Evolutionary conservation across 352 stramenopile species (phyloP), one percentile per base, ranked within the genome.

Genomic region (Poterioochromonas sp.): DNA sequence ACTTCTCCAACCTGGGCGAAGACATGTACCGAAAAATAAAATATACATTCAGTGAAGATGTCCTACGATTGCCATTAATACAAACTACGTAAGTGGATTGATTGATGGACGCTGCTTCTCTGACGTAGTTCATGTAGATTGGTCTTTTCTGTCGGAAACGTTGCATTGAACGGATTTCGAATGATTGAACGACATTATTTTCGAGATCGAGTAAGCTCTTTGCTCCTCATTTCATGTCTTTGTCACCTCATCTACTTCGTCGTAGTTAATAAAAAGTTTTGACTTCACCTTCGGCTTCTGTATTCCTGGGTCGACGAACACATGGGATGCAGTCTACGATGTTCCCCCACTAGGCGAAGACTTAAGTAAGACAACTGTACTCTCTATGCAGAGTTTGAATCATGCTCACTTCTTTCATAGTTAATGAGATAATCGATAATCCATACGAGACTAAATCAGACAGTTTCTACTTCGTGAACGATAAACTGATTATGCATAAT

Each of bases 131-230:
- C 39, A 0, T 77, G 3, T 53, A 74, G 62, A 37, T 62, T 73
- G n/a, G 41, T 94, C 81, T 98, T 98, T 84, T 88, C 87, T 20
- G 92, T 97, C 22, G 93, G 93, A 0, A 83, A 89, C 0, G 86
- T 93, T 76, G 89, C 94, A 80, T 84, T 98, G 69, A 84, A 88
- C 73, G 89, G 89, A 62, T 91, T 97, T 80, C 86, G 93, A 58
- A 98, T 98, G 93, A 95, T 98, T 78, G 92, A 98, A 83, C 87
- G 93, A 63, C 93, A 97, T 84, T 98, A 97, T 84, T 98, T 97
- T 81, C 86, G 90, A 65, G 88, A 96, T 80, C 84, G 94, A 81
- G 93, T 97, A 86, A 84, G 79, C 83, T 76, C 37, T 86, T 29
- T 5, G 34, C 34, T 43, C 2, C n/a, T 34, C 8, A 2, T n/a